A percentile compares a stretch with the other conserved stretches of the same genome.
Conservation (phyloP, 2,329 filamentous ascomycete genomes). For the Alternaria gaisen region DNA sequence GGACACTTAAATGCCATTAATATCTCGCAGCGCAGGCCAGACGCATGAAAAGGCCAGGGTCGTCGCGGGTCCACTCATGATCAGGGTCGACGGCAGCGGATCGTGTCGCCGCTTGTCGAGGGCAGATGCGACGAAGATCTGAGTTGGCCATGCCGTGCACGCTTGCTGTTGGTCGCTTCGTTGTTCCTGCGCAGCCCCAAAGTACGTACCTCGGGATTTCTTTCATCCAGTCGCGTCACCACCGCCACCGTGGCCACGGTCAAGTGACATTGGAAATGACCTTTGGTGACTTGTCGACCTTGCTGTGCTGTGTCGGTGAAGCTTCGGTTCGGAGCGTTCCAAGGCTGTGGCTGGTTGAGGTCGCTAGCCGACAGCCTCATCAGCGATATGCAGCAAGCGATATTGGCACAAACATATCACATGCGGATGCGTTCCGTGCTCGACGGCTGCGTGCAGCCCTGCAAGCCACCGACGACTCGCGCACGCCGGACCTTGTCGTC, state of each 20-base stretch:
- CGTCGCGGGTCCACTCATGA: slow-evolving; percentile 17
- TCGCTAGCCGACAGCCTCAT: slow-evolving; percentile 31
- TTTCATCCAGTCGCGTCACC: slow-evolving; percentile 21
- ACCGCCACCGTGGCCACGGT: slow-evolving; percentile 12
- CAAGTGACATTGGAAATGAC: slow-evolving; percentile 15
- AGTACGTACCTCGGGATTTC: slow-evolving; percentile 17
- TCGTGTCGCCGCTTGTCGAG: slow-evolving; percentile 34
- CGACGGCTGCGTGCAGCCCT: slow-evolving; percentile 36
- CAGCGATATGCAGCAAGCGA: slow-evolving; percentile 32
- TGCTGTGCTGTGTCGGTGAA: slow-evolving; percentile 19
- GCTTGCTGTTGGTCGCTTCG: slow-evolving; percentile 18
- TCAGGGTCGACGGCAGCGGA: slow-evolving; percentile 31
- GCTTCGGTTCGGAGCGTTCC: slow-evolving; percentile 20
- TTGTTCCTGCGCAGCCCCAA: slow-evolving; percentile 14
- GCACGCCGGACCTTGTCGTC: slow-evolving; percentile 21
- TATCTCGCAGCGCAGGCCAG: slow-evolving; percentile 31
- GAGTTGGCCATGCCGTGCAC: slow-evolving; percentile 34
- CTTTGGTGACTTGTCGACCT: slow-evolving; percentile 25
- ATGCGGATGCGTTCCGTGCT: slow-evolving; percentile 20
- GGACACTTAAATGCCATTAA: slow-evolving; percentile 45
- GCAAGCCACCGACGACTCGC: slow-evolving; percentile 16
- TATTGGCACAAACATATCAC: slow-evolving; percentile 37
- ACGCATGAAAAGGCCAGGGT: slow-evolving; percentile 28
- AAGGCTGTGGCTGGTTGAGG: slow-evolving; percentile 24
- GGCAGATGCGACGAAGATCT: slow-evolving; percentile 36